A percentile compares a stretch with the other conserved stretches of the same genome.
These are phyloP conservation scores for Plectosphaerella sp. DNA, from an alignment of 2,329 filamentous ascomycete species.

Conservation along the genomic window DNA sequence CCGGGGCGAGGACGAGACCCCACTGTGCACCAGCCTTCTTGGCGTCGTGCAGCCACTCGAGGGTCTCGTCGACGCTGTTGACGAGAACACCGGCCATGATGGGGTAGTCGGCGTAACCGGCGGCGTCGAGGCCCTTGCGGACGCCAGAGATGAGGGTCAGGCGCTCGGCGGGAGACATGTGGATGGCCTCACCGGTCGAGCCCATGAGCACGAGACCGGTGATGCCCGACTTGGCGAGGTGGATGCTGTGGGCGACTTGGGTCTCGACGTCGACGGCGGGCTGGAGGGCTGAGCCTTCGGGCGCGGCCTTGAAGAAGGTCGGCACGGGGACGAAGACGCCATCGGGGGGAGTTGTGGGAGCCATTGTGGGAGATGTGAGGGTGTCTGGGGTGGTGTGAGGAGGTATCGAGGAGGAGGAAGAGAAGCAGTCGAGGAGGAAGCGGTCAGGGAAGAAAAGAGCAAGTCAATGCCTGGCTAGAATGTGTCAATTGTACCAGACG, in stretches of 20 bases:
- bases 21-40: slow-evolving; percentile 55
- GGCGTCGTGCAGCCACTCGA: slow-evolving; percentile 52
- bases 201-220: slow-evolving; percentile 58
- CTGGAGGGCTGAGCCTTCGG: slow-evolving; percentile 35
- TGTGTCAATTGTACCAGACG: too few relatives aligned
- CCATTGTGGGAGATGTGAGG: background rate
- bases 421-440: too few relatives aligned
- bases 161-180: slow-evolving; percentile 53
- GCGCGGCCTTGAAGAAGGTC: slow-evolving; percentile 51
- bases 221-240: slow-evolving; percentile 55
- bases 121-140: slow-evolving; percentile 47
- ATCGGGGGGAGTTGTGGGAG: slow-evolving; percentile 27
- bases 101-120: slow-evolving; percentile 53
- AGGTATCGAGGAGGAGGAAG: too few relatives aligned
- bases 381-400: too few relatives aligned
- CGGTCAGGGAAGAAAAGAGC: too few relatives aligned
- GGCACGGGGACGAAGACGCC: slow-evolving; percentile 56
- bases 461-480: too few relatives aligned
- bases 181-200: slow-evolving; percentile 60
- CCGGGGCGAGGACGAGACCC: slow-evolving; percentile 59
- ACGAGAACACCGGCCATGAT: slow-evolving; percentile 49
- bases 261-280: slow-evolving; percentile 52
- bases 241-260: slow-evolving; percentile 53
- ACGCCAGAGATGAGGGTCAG: slow-evolving; percentile 48
- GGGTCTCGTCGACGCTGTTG: slow-evolving; percentile 48